Evolutionary conservation across 495 filamentous ascomycete genomes (phyloP).

Genomic region (Aspergillus mulundensis): DNA sequence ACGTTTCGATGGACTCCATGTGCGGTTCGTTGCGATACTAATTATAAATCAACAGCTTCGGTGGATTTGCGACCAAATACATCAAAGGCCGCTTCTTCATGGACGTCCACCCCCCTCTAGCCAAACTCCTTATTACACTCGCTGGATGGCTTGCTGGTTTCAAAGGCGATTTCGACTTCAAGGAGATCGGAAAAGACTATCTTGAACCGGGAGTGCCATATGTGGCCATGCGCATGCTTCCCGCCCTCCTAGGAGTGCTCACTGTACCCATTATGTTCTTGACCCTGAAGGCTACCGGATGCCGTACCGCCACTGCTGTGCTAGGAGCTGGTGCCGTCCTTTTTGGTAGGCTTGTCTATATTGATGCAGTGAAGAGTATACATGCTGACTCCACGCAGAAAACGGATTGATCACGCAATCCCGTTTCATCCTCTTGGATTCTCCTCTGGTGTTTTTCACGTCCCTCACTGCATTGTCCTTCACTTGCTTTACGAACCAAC

Average conservation of each 20-base stretch:
- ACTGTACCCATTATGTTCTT: constrained; percentile 90
- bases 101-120: constrained; percentile 98
- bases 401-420: constrained; percentile 94
- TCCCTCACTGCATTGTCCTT: constrained; percentile 88
- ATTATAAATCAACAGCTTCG: constrained; percentile 60
- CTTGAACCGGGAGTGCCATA: constrained; percentile 92
- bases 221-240: constrained; percentile 93
- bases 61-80: constrained; percentile 96
- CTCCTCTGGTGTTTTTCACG: constrained; percentile 89
- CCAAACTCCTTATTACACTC: constrained; percentile 91
- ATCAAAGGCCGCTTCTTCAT: constrained; percentile 99
- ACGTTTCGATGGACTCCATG: constrained; percentile 32
- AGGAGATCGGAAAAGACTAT: constrained; percentile 99
- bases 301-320: constrained; percentile 74
- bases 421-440: constrained; percentile 91
- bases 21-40: constrained; percentile 6
- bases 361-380: background rate
- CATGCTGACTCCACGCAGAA: constrained; percentile 49
- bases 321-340: constrained; percentile 82
- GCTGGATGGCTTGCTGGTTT: constrained; percentile 95
- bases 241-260: constrained; percentile 80
- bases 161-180: constrained; percentile 95
- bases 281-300: constrained; percentile 86
- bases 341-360: constrained; percentile 60
- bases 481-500: constrained; percentile 92